phyloP scores from a whole-genome alignment of 441 rosid genomes.

The Metrosideros polymorpha region DNA sequence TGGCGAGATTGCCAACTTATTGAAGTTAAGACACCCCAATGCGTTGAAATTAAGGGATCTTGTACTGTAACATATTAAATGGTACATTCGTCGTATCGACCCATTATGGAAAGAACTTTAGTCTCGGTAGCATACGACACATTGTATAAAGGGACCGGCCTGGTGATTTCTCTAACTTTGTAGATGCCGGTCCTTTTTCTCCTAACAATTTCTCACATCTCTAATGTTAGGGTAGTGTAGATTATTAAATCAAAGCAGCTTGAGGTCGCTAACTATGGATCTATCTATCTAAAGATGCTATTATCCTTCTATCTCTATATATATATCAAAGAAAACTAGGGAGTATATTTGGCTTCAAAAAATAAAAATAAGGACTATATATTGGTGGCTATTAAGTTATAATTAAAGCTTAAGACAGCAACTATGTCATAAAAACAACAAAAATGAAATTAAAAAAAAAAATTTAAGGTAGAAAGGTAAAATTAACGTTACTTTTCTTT shows the following conservation, averaged over 20 bases:
- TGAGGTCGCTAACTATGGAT: background rate
- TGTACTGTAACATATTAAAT: background rate
- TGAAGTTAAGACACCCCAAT: background rate
- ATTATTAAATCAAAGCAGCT: background rate
- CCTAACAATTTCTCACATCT: background rate
- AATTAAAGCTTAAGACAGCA: background rate
- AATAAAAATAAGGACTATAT: background rate
- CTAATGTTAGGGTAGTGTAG: background rate
- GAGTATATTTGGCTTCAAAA: background rate
- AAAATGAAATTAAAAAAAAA: background rate
- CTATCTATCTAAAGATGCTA: background rate
- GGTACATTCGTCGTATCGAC: background rate
- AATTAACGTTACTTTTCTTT: background rate
- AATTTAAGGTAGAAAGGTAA: background rate
- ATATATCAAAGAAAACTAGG: background rate
- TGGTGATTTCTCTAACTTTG: background rate
- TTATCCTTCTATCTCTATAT: no score
- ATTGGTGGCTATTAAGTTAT: background rate
- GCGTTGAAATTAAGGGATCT: background rate
- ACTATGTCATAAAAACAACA: background rate
- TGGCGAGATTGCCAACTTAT: background rate
- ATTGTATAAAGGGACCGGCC: background rate
- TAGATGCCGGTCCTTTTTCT: background rate
- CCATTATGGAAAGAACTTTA: background rate
- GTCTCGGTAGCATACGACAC: background rate